Base-by-base conservation (phyloP, 768 basidiomycete genomes). In the Lentinula boryana region DNA sequence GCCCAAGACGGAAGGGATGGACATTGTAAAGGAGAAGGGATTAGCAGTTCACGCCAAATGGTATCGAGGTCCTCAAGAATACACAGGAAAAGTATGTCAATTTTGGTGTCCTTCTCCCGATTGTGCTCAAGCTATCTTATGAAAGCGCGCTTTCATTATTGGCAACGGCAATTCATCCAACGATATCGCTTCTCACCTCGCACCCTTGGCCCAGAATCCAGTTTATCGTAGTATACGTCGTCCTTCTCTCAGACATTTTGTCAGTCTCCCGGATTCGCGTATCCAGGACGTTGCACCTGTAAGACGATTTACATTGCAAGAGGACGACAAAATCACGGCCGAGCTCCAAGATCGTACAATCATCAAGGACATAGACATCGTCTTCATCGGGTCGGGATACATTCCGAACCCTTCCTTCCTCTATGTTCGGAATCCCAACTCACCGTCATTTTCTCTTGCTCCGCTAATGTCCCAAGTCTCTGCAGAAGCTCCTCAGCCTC, bases 121-220 rank as follows among this genome's bases (percentile, higher is more conserved):
- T 27, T 33, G 5, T 21, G 23, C 3, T 50, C 27, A 44, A 36
- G 1, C 1, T 35, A 15, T n/a, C 18, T 32, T 36, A 8, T 23
- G 41, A 7, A n/a, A 84, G 82, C 75, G 75, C 16, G 71, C 76
- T 21, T 71, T 81, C 0, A 72, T 84, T 9, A 67, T 83, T 3
- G 82, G 78, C 10, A 83, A 82, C 23, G 82, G 78, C 18, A 80
- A 82, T 54, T 83, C 82, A 1, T 73, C 75, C 38, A 84, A 84
- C 63, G 82, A 84, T 53, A 78, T 83, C 41, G 78, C 79, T 0
- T 75, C 78, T 1, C 80, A 82, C 38, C 71, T 83, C 0, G 74
- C 72, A 0, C 60, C 72, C 0, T 68, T 80, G 13, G 74, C 74
- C 0, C 62, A 69, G 38, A 62, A 69, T 1, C 81, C 82, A 4